phyloP scores from a whole-genome alignment of 148 eudicot species.

The Chenopodium berlandieri region DNA sequence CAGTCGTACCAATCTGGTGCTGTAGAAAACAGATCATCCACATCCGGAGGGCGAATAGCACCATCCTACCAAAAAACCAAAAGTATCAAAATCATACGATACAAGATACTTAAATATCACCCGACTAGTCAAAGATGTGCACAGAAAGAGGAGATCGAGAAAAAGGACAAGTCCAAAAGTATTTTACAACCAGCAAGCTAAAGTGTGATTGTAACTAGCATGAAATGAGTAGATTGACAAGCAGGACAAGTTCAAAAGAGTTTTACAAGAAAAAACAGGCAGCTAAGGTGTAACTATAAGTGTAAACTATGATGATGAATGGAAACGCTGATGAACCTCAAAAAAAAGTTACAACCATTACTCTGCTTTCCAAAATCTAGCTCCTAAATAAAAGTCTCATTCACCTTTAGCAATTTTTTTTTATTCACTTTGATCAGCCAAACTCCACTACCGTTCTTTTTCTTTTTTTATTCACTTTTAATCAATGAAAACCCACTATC shows the following conservation, averaged over 20 bases:
- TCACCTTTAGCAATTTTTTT: no score
- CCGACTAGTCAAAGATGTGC: not conserved
- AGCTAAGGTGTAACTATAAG: not conserved
- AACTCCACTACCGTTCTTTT: no score
- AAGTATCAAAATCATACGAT: not conserved
- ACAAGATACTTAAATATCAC: not conserved
- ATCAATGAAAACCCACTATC: no score
- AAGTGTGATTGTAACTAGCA: not conserved
- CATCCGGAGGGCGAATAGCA: constrained; percentile 55
- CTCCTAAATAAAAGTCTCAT: no score
- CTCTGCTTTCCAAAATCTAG: not conserved
- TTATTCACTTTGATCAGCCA: no score
- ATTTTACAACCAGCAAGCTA: not conserved
- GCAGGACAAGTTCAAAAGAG: not conserved
- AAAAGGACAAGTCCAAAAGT: not conserved
- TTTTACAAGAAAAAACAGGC: not conserved
- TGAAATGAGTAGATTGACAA: not conserved
- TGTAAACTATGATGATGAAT: not conserved
- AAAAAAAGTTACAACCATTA: not conserved
- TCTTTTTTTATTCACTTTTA: no score
- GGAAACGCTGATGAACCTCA: not conserved
- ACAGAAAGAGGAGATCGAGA: not conserved
- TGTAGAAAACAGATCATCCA: constrained; percentile 87
- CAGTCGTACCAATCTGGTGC: constrained; percentile 78
- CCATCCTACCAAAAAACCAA: constrained; percentile 54